Percentiles rank a stretch among this genome's conserved stretches.
phyloP scores from a whole-genome alignment of 139 green algal species.

The Chlamydomonas schloesseri region DNA sequence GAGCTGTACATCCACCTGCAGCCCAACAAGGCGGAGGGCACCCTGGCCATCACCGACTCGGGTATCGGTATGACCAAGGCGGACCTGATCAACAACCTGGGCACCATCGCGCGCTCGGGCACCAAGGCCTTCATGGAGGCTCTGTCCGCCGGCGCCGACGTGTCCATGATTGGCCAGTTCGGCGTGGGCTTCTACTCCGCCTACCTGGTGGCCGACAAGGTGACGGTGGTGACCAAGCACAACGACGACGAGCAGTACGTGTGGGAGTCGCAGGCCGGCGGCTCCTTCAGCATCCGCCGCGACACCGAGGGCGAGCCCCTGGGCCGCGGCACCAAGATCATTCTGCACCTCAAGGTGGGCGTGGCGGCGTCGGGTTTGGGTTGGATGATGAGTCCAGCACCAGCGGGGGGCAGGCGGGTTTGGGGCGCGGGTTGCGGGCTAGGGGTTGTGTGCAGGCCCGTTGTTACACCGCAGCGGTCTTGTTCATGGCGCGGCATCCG shows the following conservation, averaged over 20 bases:
- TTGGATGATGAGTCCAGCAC: no score
- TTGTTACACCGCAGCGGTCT: no score
- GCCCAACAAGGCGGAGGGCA: constrained; percentile 98
- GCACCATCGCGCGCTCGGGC: constrained; percentile 98
- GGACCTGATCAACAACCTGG: constrained; percentile 99
- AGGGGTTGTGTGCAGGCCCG: no score
- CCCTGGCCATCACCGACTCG: constrained; percentile 94
- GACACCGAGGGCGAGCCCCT: constrained; percentile 88
- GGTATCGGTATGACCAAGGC: constrained; percentile 99
- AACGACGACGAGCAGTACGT: constrained; percentile 99
- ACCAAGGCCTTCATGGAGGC: constrained; percentile 99
- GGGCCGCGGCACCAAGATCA: constrained; percentile 96
- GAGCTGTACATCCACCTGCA: constrained; percentile 98
- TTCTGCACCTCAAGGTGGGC: constrained; percentile 92
- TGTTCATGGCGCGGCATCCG: no score
- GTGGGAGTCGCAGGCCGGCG: constrained; percentile 98
- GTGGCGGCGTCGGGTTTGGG: no score
- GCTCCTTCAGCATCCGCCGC: constrained; percentile 98
- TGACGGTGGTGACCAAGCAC: constrained; percentile 95
- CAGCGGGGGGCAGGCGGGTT: background rate
- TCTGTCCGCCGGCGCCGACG: constrained; percentile 96
- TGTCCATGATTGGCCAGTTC: constrained; percentile 99
- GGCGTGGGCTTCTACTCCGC: constrained; percentile 99
- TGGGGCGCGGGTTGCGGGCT: no score
- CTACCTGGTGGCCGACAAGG: constrained; percentile 98